Evolutionary conservation across 345 rosid genomes (phyloP), one percentile per base, ranked within the genome.

Genomic region (Camelina sativa): DNA sequence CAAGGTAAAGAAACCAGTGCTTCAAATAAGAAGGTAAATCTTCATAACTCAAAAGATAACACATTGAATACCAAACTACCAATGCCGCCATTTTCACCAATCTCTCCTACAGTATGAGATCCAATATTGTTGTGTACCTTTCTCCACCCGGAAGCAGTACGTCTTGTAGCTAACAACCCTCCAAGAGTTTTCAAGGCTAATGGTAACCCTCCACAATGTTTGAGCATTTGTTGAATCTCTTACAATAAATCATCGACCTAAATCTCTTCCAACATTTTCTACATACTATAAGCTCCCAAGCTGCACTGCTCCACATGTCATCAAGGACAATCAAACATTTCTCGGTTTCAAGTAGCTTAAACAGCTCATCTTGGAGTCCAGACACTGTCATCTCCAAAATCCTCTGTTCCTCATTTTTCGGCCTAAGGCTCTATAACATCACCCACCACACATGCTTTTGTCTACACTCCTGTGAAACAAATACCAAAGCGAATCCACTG

Each of bases 241-340:
- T 54, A 35, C 4, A 12, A 2, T 12, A 54, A 6, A 54, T 54
- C 35, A 54, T 6, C 16, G 2, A 54, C 59, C 16, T 25, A 35
- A 25, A 25, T 23, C 34, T 54, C 59, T 28, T 28, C 30, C 30
- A 28, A 28, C 28, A 25, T 25, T 25, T 25, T 8, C 2, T 17
- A 17, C 54, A 50, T 19, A n/a, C n/a, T n/a, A 86, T n/a, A 60
- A 10, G 15, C 5, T 73, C 78, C 90, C 84, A 86, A 63, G 77
- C 81, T 4, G 75, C 6, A 1, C 1, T 63, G 13, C 55, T 78
- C 86, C 86, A 84, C 1, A 82, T 47, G 48, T 84, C 86, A 32
- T 86, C 86, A 30, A 86, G 80, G 1, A 86, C 74, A 55, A 82
- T 76, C 43, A 84, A 69, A 48, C 84, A 84, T 54, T 30, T 86